A percentile compares a stretch with the other conserved stretches of the same genome.
phyloP scores from a whole-genome alignment of 768 basidiomycete genomes.

The Phylloporus sp. region DNA sequence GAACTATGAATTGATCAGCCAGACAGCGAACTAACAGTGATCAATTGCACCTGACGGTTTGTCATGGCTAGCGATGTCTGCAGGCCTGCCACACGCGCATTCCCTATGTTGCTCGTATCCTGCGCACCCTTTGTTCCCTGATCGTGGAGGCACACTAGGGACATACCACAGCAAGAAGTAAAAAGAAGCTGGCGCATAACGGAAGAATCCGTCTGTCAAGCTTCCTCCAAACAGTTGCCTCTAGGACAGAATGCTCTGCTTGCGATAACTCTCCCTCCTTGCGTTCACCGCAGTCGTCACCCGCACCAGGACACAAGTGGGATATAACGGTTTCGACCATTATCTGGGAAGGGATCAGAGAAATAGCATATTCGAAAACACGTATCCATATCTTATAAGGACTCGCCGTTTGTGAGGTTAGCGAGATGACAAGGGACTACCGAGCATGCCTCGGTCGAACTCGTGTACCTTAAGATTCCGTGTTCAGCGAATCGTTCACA shows the following conservation, averaged over 20 bases:
- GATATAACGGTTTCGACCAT: not conserved
- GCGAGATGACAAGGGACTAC: not conserved
- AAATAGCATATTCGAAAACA: not conserved
- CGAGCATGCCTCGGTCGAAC: not conserved
- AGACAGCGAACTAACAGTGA: not conserved
- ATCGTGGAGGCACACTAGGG: not conserved
- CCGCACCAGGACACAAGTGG: not conserved
- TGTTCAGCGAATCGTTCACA: not conserved
- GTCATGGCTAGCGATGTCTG: constrained; percentile 41
- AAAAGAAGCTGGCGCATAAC: constrained; percentile 43
- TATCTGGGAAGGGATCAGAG: not conserved
- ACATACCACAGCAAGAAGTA: constrained; percentile 47
- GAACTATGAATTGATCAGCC: constrained; percentile 23
- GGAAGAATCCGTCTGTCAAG: constrained; percentile 45
- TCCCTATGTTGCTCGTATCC: constrained; percentile 46
- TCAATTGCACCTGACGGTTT: constrained; percentile 20
- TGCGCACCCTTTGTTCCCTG: constrained; percentile 1
- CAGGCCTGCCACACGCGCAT: constrained; percentile 56
- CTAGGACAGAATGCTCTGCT: constrained; percentile 20
- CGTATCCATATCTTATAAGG: not conserved
- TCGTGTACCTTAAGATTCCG: not conserved
- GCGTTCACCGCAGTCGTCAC: not conserved
- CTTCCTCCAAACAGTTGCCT: constrained; percentile 42
- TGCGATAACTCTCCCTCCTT: constrained; percentile 3
- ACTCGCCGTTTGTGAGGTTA: too few species aligned